phyloP scores from a whole-genome alignment of 148 eudicot species.

The Oxyria digyna region DNA sequence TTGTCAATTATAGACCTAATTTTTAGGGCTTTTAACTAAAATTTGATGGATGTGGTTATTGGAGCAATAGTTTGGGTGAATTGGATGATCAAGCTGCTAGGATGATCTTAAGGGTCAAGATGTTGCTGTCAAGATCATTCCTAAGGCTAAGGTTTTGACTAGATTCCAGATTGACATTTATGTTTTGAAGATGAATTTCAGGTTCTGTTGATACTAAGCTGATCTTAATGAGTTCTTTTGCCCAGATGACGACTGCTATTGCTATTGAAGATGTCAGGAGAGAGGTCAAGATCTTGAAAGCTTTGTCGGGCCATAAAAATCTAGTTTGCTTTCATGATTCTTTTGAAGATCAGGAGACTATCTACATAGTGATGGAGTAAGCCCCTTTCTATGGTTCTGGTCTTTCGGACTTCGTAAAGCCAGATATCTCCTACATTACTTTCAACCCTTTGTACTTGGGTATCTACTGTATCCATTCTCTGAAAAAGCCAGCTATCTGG shows the following conservation, averaged over 20 bases:
- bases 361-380: conserved; percentile 39
- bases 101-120: conserved; percentile 36
- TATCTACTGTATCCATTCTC: neutral
- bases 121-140: conserved; percentile 54
- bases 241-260: conserved; percentile 54
- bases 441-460: neutral
- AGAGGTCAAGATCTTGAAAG: conserved; percentile 48
- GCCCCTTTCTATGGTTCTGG: too few relatives aligned
- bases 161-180: too few relatives aligned
- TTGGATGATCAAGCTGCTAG: too few relatives aligned
- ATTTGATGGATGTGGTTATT: too few relatives aligned
- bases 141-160: conserved; percentile 51
- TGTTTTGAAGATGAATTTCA: too few relatives aligned
- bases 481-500: neutral
- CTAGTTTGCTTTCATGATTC: conserved; percentile 50
- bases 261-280: conserved; percentile 66
- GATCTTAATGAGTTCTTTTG: neutral
- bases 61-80: too few relatives aligned
- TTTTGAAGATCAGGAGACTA: conserved; percentile 44
- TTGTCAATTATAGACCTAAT: too few relatives aligned
- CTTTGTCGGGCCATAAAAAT: conserved; percentile 38
- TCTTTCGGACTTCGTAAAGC: conserved; percentile 47
- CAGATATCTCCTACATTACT: conserved; percentile 26
- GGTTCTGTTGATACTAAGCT: neutral
- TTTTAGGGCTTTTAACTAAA: too few relatives aligned